These are phyloP conservation scores for Trypanosoma avium DNA, from an alignment of 208 protist genomes.

Conservation along the genomic window DNA sequence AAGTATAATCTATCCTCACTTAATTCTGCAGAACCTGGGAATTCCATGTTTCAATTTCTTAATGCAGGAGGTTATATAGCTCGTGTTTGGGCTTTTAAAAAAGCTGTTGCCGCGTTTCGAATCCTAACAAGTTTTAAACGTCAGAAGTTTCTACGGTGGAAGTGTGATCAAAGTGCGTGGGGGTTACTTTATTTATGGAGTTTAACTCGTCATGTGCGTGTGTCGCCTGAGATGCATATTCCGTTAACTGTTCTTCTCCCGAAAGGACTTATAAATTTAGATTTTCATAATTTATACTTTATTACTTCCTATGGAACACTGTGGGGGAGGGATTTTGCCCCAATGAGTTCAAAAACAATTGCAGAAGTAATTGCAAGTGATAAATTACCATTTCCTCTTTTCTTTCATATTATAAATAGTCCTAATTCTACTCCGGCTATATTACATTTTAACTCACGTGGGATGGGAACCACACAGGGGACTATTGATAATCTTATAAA, in stretches of 20 bases:
- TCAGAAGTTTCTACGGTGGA: neutral
- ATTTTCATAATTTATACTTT: conserved; percentile 19
- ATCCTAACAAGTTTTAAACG: neutral
- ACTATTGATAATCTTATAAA: neutral
- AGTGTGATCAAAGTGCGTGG: conserved; percentile 24
- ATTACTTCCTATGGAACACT: conserved; percentile 1
- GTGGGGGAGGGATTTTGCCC: neutral
- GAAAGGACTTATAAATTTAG: conserved; percentile 10
- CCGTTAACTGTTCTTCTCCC: too few relatives aligned
- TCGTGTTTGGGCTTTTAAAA: conserved; percentile 22
- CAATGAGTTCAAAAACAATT: neutral
- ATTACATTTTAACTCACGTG: conserved; percentile 6
- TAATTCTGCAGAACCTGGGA: neutral
- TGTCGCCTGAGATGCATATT: neutral
- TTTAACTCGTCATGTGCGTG: neutral
- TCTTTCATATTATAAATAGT: neutral
- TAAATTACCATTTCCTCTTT: neutral
- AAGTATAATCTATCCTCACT: neutral
- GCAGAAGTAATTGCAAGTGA: neutral
- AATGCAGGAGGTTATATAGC: conserved; percentile 23
- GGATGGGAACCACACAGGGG: neutral
- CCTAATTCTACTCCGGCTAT: neutral
- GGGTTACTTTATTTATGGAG: conserved; percentile 16
- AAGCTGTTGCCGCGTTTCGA: neutral
- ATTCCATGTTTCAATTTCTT: conserved; percentile 10